phyloP scores from a whole-genome alignment of 768 basidiomycete genomes.

The Phylloporus sp. region DNA sequence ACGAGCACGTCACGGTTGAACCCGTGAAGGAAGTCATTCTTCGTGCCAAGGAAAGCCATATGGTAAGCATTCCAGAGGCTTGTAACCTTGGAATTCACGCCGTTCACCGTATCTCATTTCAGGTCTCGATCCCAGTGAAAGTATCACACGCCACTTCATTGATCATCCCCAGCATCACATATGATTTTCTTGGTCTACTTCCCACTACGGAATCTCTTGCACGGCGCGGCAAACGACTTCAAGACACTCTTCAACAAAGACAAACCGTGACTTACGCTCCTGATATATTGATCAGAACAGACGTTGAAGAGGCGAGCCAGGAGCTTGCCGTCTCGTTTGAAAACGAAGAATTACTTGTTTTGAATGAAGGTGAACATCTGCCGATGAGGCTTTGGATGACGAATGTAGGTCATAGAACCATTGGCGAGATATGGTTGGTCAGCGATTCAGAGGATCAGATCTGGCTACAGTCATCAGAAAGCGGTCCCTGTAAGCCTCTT shows the following conservation, averaged over 20 bases:
- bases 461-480: constrained; percentile 41
- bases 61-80: constrained; percentile 39
- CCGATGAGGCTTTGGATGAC: constrained; percentile 52
- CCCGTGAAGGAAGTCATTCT: constrained; percentile 59
- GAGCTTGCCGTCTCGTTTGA: constrained; percentile 57
- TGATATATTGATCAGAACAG: constrained; percentile 56
- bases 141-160: constrained; percentile 50
- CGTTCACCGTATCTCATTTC: constrained; percentile 1
- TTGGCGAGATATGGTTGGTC: constrained; percentile 73
- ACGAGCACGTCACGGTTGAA: constrained; percentile 52
- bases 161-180: constrained; percentile 53
- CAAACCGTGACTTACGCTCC: constrained; percentile 68
- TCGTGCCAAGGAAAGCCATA: constrained; percentile 59
- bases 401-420: constrained; percentile 59
- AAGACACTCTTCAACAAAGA: constrained; percentile 69
- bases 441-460: constrained; percentile 57
- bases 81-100: not conserved
- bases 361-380: constrained; percentile 69
- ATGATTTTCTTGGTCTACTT: constrained; percentile 71
- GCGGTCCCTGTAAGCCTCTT: constrained; percentile 15
- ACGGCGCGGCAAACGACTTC: constrained; percentile 69
- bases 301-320: constrained; percentile 63
- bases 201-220: constrained; percentile 63
- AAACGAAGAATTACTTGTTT: constrained; percentile 46
- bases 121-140: constrained; percentile 65